phyloP scores from a whole-genome alignment of 2,329 filamentous ascomycete genomes.

The Ophiocordyceps camponoti-leonardi region DNA sequence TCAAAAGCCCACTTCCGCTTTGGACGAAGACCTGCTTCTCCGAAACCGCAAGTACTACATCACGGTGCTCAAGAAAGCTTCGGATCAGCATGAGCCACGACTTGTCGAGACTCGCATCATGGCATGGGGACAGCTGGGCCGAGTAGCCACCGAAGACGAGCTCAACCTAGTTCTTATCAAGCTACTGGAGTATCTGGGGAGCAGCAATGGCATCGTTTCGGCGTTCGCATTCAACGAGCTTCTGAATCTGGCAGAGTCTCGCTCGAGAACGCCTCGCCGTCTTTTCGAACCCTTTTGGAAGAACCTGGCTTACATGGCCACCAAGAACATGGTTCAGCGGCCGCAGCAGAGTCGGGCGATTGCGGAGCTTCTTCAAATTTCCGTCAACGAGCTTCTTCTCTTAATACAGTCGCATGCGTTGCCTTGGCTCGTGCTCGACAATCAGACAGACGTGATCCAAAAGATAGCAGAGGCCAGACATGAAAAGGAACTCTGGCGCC shows the following conservation, averaged over 20 bases:
- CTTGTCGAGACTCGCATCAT: constrained; percentile 73
- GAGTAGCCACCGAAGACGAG: constrained; percentile 61
- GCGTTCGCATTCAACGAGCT: constrained; percentile 74
- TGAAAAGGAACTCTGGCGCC: constrained; percentile 41
- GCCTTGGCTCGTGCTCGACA: constrained; percentile 69
- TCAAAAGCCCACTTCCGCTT: constrained; percentile 5
- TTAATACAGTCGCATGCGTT: constrained; percentile 67
- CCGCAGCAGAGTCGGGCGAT: constrained; percentile 72
- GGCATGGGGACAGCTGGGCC: constrained; percentile 73
- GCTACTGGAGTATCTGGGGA: constrained; percentile 73
- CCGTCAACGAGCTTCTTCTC: constrained; percentile 55
- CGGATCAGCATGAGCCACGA: constrained; percentile 47
- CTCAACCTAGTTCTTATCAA: constrained; percentile 73
- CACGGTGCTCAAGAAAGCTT: constrained; percentile 53
- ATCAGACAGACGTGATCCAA: constrained; percentile 60
- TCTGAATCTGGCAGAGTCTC: constrained; percentile 50
- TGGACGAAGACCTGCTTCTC: constrained; percentile 10
- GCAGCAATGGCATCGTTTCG: constrained; percentile 62
- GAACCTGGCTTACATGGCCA: constrained; percentile 62
- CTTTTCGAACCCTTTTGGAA: constrained; percentile 82
- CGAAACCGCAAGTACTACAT: constrained; percentile 49
- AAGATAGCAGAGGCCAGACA: constrained; percentile 66
- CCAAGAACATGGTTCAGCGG: constrained; percentile 62
- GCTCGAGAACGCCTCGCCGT: constrained; percentile 42
- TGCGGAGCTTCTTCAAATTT: constrained; percentile 65